Evolutionary conservation across 2,329 filamentous ascomycete species (phyloP), one percentile per base, ranked within the genome.

Genomic region (Phoma herbarum): DNA sequence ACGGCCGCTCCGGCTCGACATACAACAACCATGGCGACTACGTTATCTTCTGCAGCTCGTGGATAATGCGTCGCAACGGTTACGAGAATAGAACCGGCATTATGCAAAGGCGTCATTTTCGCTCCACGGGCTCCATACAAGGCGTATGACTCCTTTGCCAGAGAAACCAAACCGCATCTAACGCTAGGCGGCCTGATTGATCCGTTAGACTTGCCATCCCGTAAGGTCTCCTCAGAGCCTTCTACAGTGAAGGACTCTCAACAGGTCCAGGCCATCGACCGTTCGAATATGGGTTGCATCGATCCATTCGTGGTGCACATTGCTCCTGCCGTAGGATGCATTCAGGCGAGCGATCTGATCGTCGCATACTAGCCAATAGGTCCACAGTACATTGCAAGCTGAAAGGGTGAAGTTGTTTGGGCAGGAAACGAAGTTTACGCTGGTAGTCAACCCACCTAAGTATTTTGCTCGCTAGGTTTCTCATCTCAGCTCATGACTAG

Each of bases 81-180:
- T 70, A 75, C 71, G 65, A 72, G 69, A 69, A 69, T 64, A 66
- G 63, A 63, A 54, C 59, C 57, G 46, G 44, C 55, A 51, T 56
- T 52, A 57, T 62, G 59, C 29, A 60, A 57, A 65, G 63, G 59
- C 59, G 61, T 67, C 65, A 62, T 64, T 61, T 55, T 55, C 55
- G 62, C 57, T 52, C 55, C 56, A 67, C 67, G 14, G 35, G 47
- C 52, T 52, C 57, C 52, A 56, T 68, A 62, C 65, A 69, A 68
- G 62, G 64, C 63, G 62, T 65, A 70, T 74, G 72, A 75, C 72
- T 75, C 68, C 64, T 68, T 57, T 65, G 65, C 65, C 59, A 60
- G 62, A 63, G 65, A 61, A 63, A 61, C 53, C 64, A 65, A 58
- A 63, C 62, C 61, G 59, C 54, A 45, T 64, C 52, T 62, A 61